Evolutionary conservation across 2,329 filamentous ascomycete species (phyloP).

Genomic region (Hypoxylon sp.): DNA sequence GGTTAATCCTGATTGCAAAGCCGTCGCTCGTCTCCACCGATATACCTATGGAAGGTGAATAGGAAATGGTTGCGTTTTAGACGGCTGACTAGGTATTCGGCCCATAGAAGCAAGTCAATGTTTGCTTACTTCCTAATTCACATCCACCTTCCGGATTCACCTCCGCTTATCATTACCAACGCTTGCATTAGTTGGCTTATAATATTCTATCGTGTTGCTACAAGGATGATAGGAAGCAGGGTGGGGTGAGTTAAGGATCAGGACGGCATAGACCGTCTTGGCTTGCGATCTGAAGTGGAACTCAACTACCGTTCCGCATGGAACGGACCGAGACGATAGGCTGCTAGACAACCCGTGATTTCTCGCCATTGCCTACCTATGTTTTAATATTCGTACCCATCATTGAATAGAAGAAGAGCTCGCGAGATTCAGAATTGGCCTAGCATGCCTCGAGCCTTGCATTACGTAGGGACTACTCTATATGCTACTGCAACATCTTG

Average conservation of each 20-base stretch:
- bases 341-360: conserved; percentile 2
- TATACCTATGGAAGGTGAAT: conserved; percentile 17
- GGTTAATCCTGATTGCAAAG: not conserved
- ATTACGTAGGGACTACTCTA: conserved; percentile 24
- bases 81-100: conserved; percentile 28
- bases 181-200: conserved; percentile 28
- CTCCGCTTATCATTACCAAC: conserved; percentile 31
- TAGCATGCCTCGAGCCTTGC: conserved; percentile 25
- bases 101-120: conserved; percentile 22
- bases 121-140: conserved; percentile 11
- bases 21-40: not conserved
- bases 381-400: conserved; percentile 29
- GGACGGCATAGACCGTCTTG: conserved; percentile 27
- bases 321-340: conserved; percentile 10
- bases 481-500: conserved; percentile 39
- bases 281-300: conserved; percentile 29
- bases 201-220: conserved; percentile 10
- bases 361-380: conserved; percentile 9
- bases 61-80: not conserved
- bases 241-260: conserved; percentile 26
- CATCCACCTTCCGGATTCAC: conserved; percentile 33
- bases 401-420: conserved; percentile 9
- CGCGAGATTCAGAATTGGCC: conserved; percentile 16
- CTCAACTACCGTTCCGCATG: conserved; percentile 33
- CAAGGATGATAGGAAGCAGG: conserved; percentile 13